Percentiles rank a stretch among this genome's conserved stretches.
phyloP scores from a whole-genome alignment of 805 yeast genomes.

The Candida montana region DNA sequence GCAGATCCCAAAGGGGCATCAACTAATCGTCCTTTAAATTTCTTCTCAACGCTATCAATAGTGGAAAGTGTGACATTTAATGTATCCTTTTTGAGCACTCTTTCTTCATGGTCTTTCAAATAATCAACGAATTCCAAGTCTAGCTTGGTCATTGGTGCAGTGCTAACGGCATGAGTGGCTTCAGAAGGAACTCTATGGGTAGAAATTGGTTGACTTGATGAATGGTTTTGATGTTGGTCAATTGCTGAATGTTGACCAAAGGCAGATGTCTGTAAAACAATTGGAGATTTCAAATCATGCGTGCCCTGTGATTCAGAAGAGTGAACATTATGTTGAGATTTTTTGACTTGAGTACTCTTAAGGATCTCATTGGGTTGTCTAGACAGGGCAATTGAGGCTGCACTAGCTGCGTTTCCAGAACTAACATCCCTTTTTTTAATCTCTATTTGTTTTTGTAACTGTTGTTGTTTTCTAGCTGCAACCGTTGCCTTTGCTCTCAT shows the following conservation, averaged over 20 bases:
- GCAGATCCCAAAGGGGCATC: constrained; percentile 52
- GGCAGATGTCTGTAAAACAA: neutral
- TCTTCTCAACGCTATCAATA: constrained; percentile 51
- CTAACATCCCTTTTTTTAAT: constrained; percentile 10
- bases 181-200: neutral
- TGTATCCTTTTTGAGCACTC: constrained; percentile 54
- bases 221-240: neutral
- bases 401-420: constrained; percentile 22
- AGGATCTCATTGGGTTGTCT: constrained; percentile 26
- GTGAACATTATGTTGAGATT: constrained; percentile 1
- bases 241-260: neutral
- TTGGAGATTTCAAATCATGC: neutral
- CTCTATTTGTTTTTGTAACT: constrained; percentile 4
- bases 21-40: constrained; percentile 48
- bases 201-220: no score
- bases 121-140: constrained; percentile 58
- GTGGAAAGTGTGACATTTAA: constrained; percentile 39
- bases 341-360: constrained; percentile 12
- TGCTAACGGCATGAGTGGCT: neutral
- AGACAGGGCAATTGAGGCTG: constrained; percentile 24
- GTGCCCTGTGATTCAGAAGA: neutral
- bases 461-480: constrained; percentile 23
- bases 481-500: constrained; percentile 24
- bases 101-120: constrained; percentile 51
- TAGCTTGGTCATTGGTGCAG: constrained; percentile 41